Evolutionary conservation across 2,329 filamentous ascomycete species (phyloP), one percentile per base, ranked within the genome.

Genomic region (Hypoxylon sp.): DNA sequence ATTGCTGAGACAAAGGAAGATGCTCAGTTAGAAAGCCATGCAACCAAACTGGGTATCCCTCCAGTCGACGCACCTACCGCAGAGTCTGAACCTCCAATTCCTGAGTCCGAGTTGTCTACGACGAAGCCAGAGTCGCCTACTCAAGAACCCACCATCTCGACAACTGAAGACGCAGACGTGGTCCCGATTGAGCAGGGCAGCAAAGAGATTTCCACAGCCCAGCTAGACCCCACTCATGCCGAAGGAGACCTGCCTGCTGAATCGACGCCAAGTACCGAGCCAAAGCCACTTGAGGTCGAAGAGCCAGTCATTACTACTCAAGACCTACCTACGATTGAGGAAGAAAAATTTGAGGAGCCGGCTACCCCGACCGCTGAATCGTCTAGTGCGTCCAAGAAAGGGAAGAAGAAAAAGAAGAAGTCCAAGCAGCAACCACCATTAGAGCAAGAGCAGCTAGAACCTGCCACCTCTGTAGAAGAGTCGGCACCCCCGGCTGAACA

Each of bases 361-460:
- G 35, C 31, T 3, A n/a, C n/a, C n/a, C 11, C 55, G 13, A 30
- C 23, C 12, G 16, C 29, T 34, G 61, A 51, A 54, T 55, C 25
- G 49, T 49, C 57, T 48, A 63, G 40, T 48, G 45, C 23, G 6
- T 51, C 59, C 8, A 56, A 65, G 51, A 64, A 65, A 41, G 56
- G 34, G 4, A 65, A 63, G 52, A 66, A 66, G 49, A 66, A 67
- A 46, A 67, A 64, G 48, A 58, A 47, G 50, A 66, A 66, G 44
- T 56, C 47, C 27, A 52, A 47, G 13, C 37, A 52, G 21, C 46
- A 38, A 31, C 35, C 56, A 8, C 48, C 55, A 2, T 60, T 56
- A 46, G 64, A 65, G 19, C 36, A 54, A 8, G 55, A 55, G 5
- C 41, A 41, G 15, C 12, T 31, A 15, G 53, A 50, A 8, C 35